Evolutionary conservation across 2,329 filamentous ascomycete genomes (phyloP), one percentile per base, ranked within the genome.

Genomic region (Aspergillus luchuensis): DNA sequence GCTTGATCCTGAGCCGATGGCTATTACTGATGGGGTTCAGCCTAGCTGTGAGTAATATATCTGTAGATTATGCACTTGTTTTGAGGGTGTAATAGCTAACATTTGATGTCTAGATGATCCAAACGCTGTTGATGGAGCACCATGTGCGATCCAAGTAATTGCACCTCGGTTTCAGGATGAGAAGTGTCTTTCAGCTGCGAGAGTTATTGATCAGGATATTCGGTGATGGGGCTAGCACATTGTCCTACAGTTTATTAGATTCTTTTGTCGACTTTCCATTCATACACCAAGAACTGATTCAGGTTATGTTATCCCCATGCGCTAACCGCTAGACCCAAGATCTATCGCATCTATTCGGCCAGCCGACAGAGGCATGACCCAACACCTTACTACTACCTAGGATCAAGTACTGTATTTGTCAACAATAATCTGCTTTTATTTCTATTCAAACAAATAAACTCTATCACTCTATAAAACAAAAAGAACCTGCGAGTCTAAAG

Each of bases 141-240:
- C 82, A 0, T 79, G 78, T 17, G 74, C 80, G 3, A 67, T 84
- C 4, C 81, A 84, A 63, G 62, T 84, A 2, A 67, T 81, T 25
- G 76, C 81, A 0, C 78, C 77, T 8, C 73, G 75, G 0, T 78
- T 82, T 71, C 76, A 78, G 53, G 82, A 84, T 23, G 82, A 84
- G 62, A 79, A 82, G 61, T 79, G 76, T 54, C 63, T 80, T 11
- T 58, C 63, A 15, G 72, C 69, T 1, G 68, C 74, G 15, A 51
- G 66, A 4, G 63, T 76, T 8, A 72, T 77, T 38, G 74, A 76
- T 36, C 54, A 41, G 5, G 64, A 61, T 15, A 62, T 72, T 51
- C 62, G 56, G 3, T 48, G 17, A 43, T 43, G 17, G n/a, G 10
- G 28, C 10, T 30, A 30, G 28, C 8, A 30, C 4, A 25, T 25